These are phyloP conservation scores for Metschnikowia aberdeeniae DNA, from an alignment of 805 yeast species.

Conservation along the genomic window DNA sequence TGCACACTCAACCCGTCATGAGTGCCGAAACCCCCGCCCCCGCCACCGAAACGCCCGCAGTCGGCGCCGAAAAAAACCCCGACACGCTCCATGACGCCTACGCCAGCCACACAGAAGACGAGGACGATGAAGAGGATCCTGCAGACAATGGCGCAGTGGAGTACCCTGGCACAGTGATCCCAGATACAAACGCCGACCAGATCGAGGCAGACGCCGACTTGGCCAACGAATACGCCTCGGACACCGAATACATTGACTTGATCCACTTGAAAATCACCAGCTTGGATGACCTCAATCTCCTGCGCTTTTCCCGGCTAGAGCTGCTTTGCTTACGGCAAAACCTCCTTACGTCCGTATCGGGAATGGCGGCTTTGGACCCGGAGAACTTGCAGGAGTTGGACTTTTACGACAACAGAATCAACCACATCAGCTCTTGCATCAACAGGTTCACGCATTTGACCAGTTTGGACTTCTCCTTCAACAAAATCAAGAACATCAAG, in stretches of 20 bases:
- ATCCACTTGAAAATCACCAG: constrained; percentile 66
- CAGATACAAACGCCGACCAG: constrained; percentile 46
- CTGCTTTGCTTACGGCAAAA: constrained; percentile 78
- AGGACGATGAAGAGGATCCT: constrained; percentile 19
- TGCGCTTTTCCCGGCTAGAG: constrained; percentile 54
- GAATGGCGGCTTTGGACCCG: constrained; percentile 53
- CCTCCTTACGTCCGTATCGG: constrained; percentile 63
- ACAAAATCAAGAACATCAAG: constrained; percentile 81
- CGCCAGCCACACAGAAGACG: constrained; percentile 19
- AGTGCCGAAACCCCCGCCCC: background rate
- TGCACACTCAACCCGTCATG: too few species aligned
- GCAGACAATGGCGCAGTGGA: constrained; percentile 37
- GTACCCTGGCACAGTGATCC: constrained; percentile 41
- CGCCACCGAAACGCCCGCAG: background rate
- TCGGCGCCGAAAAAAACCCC: background rate
- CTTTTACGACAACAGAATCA: constrained; percentile 85
- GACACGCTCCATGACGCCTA: constrained; percentile 3
- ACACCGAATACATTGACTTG: constrained; percentile 58
- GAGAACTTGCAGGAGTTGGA: constrained; percentile 72
- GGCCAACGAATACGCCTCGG: constrained; percentile 52
- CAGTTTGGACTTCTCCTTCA: constrained; percentile 80
- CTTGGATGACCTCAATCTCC: constrained; percentile 56
- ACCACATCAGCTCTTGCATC: constrained; percentile 73
- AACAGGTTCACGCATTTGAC: constrained; percentile 54
- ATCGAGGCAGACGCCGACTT: constrained; percentile 69